Conservation (phyloP, 192 early-diverging fungal genomes). For the Linnemannia schmuckeri region DNA sequence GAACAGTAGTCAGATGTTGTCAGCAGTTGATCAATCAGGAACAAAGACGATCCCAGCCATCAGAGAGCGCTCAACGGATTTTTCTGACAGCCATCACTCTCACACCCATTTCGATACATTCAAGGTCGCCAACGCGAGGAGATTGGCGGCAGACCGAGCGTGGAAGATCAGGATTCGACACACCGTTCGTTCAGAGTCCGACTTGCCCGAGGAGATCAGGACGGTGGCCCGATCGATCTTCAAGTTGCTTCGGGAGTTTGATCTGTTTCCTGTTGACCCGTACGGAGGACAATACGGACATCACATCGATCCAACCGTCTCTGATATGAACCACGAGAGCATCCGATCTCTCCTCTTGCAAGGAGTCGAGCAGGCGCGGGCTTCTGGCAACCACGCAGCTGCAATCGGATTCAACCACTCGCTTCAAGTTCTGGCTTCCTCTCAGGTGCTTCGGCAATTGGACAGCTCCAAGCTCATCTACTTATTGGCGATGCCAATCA, state of each 20-base stretch:
- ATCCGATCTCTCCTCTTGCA: slow-evolving; percentile 26
- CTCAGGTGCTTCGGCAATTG: slow-evolving; percentile 29
- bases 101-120: not conserved
- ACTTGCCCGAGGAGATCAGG: slow-evolving; percentile 49
- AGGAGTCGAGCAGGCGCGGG: slow-evolving; percentile 47
- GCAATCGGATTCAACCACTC: slow-evolving; percentile 57
- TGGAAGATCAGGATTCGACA: slow-evolving; percentile 49
- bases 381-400: slow-evolving; percentile 51
- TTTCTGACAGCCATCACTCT: not conserved
- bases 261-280: slow-evolving; percentile 12
- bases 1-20: slow-evolving; percentile 46
- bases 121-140: not conserved
- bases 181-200: slow-evolving; percentile 40
- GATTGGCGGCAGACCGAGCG: slow-evolving; percentile 28
- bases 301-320: not conserved
- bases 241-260: slow-evolving; percentile 55
- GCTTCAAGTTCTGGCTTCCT: slow-evolving; percentile 36
- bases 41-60: slow-evolving; percentile 14
- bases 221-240: slow-evolving; percentile 55
- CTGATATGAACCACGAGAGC: slow-evolving; percentile 6
- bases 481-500: slow-evolving; percentile 53
- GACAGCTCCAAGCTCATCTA: slow-evolving; percentile 48
- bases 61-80: not conserved
- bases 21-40: slow-evolving; percentile 31
- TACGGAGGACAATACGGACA: not conserved